A percentile compares a stretch with the other conserved stretches of the same genome.
phyloP scores from a whole-genome alignment of 192 early-diverging fungal genomes.

The Backusella australiensis region DNA sequence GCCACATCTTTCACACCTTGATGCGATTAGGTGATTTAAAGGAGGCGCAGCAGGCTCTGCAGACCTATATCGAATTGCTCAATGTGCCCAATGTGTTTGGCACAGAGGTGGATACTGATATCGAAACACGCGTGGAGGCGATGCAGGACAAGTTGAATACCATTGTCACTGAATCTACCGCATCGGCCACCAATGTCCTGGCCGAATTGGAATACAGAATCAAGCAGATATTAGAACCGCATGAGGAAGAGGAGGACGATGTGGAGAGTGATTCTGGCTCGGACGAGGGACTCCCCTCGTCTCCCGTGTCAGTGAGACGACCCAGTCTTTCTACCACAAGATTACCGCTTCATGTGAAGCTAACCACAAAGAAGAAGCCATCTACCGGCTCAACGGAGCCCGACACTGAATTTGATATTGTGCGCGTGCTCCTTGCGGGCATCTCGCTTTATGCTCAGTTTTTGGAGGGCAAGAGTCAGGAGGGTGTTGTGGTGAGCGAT shows the following conservation, averaged over 20 bases:
- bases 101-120: not conserved
- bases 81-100: slow-evolving; percentile 22
- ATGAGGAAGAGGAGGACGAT: not conserved
- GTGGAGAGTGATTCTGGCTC: not conserved
- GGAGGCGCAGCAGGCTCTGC: slow-evolving; percentile 64
- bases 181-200: not conserved
- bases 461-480: not conserved
- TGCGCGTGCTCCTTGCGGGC: not conserved
- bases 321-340: not conserved
- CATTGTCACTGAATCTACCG: not conserved
- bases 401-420: slow-evolving; percentile 12
- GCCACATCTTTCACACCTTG: slow-evolving; percentile 56
- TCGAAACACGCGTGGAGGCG: not conserved
- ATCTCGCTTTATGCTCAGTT: not conserved
- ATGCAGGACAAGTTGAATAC: not conserved
- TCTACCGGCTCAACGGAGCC: not conserved
- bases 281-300: not conserved
- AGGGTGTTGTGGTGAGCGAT: not conserved
- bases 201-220: not conserved
- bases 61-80: slow-evolving; percentile 55
- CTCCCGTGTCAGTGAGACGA: not conserved
- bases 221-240: not conserved
- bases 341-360: not conserved
- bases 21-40: slow-evolving; percentile 61
- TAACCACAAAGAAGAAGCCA: not conserved